phyloP scores from a whole-genome alignment of 139 green algal genomes.

The Chlorella sp. region DNA sequence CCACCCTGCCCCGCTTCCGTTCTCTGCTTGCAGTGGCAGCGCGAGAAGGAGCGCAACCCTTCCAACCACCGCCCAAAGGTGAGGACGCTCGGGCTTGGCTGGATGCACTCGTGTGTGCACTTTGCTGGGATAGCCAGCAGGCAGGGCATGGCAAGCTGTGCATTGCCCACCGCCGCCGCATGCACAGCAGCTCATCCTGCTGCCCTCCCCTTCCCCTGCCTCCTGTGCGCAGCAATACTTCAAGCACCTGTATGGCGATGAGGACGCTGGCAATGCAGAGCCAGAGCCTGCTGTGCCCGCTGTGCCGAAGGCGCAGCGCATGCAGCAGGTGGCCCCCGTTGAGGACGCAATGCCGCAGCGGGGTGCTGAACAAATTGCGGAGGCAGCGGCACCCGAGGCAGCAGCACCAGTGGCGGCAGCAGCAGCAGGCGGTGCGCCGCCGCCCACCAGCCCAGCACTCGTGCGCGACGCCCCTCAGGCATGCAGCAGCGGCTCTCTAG shows the following conservation, averaged over 20 bases:
- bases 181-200: background rate
- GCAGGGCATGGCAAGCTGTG: no score
- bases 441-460: slow-evolving; percentile 8
- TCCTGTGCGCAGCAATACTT: slow-evolving; percentile 33
- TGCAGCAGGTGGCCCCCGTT: background rate
- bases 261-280: background rate
- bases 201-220: background rate
- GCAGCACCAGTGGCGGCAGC: background rate
- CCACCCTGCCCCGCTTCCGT: no score
- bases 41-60: slow-evolving; percentile 33
- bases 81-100: no score
- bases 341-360: no score
- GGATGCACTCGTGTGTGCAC: no score
- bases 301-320: background rate
- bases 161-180: no score
- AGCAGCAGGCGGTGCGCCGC: background rate
- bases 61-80: slow-evolving; percentile 35
- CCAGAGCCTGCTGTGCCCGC: background rate
- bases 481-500: background rate
- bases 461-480: background rate
- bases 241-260: slow-evolving; percentile 34
- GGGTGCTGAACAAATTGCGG: no score
- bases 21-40: slow-evolving; percentile 5
- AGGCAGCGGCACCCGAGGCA: background rate
- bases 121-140: no score